A percentile compares a stretch with the other conserved stretches of the same genome.
These are phyloP conservation scores for Sphaerulina musiva DNA, from an alignment of 2,329 filamentous ascomycete species.

Conservation along the genomic window DNA sequence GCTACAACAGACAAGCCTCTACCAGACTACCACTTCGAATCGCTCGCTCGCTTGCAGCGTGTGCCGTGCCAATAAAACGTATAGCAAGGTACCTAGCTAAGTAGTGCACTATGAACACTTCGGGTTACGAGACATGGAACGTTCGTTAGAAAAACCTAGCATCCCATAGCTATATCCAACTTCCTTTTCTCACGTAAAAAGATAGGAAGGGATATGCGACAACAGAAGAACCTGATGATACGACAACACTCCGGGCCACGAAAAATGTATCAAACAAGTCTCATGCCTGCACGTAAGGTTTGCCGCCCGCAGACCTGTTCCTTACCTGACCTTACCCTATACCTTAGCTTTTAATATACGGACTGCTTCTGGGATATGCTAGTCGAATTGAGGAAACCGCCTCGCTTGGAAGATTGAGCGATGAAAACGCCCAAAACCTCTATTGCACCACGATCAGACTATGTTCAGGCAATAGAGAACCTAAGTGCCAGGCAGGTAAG, in stretches of 20 bases:
- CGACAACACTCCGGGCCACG: conserved; percentile 3
- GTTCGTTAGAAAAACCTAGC: not conserved
- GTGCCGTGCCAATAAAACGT: too few relatives aligned
- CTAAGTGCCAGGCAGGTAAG: not conserved
- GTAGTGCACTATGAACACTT: not conserved
- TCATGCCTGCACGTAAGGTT: not conserved
- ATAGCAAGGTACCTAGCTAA: too few relatives aligned
- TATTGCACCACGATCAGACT: not conserved
- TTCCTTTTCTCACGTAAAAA: not conserved
- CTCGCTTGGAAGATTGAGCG: too few relatives aligned
- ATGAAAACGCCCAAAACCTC: not conserved
- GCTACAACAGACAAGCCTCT: too few relatives aligned
- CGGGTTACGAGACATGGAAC: not conserved
- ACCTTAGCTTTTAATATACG: too few relatives aligned
- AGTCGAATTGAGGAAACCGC: too few relatives aligned
- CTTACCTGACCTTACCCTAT: too few relatives aligned
- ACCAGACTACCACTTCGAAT: too few relatives aligned
- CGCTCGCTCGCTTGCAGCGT: too few relatives aligned
- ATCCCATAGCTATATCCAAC: conserved; percentile 1
- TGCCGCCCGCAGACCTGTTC: too few relatives aligned
- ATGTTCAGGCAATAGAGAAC: not conserved
- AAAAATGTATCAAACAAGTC: not conserved
- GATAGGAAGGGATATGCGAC: conserved; percentile 6
- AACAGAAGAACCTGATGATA: not conserved
- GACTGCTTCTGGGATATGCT: too few relatives aligned